Evolutionary conservation across 1,284 basidiomycete genomes (phyloP), one percentile per base, ranked within the genome.

Genomic region (Termitomyces sp.): DNA sequence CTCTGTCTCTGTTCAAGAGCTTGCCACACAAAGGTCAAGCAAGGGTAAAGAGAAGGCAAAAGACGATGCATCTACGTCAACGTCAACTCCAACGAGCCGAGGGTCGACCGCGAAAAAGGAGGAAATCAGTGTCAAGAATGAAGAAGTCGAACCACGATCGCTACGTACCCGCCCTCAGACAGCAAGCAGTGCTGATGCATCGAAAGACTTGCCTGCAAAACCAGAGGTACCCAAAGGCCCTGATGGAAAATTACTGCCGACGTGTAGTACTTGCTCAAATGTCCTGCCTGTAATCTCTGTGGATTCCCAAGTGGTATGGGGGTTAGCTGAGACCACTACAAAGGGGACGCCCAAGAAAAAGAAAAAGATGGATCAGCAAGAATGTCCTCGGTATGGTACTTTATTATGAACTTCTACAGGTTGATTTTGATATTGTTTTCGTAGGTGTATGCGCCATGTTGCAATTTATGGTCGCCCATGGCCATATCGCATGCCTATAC

Each of bases 231-330:
- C 74, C 11, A 62, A 71, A 55, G 81, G 79, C 24, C 68, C 74
- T 41, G 80, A 84, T 62, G 82, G 82, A 31, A 77, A 76, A 61
- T 72, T 71, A 16, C 65, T 88, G 40, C 86, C 86, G 47, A 77
- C 70, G 8, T 88, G 86, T 60, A 68, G 73, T 61, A 88, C 83
- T 33, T 89, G 86, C 66, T 69, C 68, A 47, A 86, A 80, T 61
- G 71, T 88, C 40, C 65, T 89, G 55, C 86, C 86, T 4, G 76
- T 88, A 53, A 88, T 88, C 57, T 78, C 82, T 49, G 81, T 89
- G 21, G 84, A 88, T 66, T 78, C 76, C 24, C 73, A 83, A 64
- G 77, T 88, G 28, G 82, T 89, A 19, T 89, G 85, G 85, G 86
- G 86, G 10, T 72, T 83, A 37, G 28, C 19, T n/a, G 46, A 49